Evolutionary conservation across 1,284 basidiomycete species (phyloP).

Genomic region (Apiotrichum laibachii): DNA sequence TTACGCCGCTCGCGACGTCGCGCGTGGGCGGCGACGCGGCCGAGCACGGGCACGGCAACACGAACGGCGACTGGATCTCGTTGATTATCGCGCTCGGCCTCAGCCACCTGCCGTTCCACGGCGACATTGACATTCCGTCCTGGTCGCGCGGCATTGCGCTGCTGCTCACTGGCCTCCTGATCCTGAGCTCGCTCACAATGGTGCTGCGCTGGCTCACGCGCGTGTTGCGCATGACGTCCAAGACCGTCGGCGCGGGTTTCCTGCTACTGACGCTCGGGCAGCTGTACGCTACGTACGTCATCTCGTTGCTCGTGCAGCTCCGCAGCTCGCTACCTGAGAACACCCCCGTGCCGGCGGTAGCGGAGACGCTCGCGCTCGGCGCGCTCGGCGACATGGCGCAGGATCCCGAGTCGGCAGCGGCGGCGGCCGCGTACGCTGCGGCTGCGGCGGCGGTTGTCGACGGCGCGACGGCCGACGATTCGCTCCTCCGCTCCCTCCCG

Average conservation of each 20-base stretch:
- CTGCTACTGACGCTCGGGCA: conserved; percentile 48
- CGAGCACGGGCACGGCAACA: conserved; percentile 32
- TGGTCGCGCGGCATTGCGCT: conserved; percentile 49
- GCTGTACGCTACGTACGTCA: conserved; percentile 50
- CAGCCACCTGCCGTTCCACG: conserved; percentile 39
- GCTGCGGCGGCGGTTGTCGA: neutral
- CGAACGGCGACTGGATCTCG: conserved; percentile 52
- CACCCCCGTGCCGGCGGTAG: no score
- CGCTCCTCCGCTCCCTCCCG: conserved; percentile 44
- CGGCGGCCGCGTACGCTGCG: neutral
- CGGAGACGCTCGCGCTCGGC: no score
- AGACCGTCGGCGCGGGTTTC: conserved; percentile 50
- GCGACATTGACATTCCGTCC: conserved; percentile 44
- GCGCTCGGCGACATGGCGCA: no score
- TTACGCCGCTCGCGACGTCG: conserved; percentile 33
- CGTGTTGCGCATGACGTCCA: conserved; percentile 46
- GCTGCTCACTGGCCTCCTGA: conserved; percentile 46
- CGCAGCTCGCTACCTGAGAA: conserved; percentile 42
- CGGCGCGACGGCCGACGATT: conserved; percentile 21
- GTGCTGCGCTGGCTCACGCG: conserved; percentile 48
- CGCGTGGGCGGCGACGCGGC: conserved; percentile 11
- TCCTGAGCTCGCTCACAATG: conserved; percentile 46
- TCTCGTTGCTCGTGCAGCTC: conserved; percentile 51
- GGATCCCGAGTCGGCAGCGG: neutral
- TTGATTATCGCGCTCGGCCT: conserved; percentile 48